Conservation (phyloP, 169 alveolate species). For the Cryptosporidium viatorum region DNA sequence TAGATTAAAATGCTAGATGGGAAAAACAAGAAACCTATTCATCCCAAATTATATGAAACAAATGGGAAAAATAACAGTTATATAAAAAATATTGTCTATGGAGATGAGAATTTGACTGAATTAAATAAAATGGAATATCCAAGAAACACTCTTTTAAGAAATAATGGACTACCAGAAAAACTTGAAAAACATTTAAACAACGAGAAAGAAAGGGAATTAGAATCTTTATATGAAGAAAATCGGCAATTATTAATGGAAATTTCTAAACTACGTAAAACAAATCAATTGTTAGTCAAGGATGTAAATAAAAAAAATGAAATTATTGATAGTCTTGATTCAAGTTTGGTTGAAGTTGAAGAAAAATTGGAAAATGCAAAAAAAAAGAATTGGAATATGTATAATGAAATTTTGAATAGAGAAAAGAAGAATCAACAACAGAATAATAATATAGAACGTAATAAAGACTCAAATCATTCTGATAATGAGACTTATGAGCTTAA, state of each 20-base stretch:
- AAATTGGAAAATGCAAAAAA: slow-evolving; percentile 44
- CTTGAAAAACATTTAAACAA: slow-evolving; percentile 47
- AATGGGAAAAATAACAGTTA: neutral
- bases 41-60: slow-evolving; percentile 4
- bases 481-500: neutral
- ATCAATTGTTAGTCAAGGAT: slow-evolving; percentile 59
- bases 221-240: slow-evolving; percentile 55
- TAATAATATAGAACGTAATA: neutral
- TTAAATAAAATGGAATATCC: slow-evolving; percentile 15
- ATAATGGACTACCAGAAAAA: slow-evolving; percentile 52
- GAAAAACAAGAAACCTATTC: neutral
- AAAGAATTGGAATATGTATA: slow-evolving; percentile 61
- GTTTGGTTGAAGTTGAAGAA: slow-evolving; percentile 59
- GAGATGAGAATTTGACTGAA: slow-evolving; percentile 1
- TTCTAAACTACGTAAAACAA: slow-evolving; percentile 52
- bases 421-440: neutral
- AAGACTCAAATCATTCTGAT: neutral
- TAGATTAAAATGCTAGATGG: slow-evolving; percentile 9
- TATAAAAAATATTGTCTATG: slow-evolving; percentile 2
- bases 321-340: slow-evolving; percentile 59
- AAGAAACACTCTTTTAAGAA: slow-evolving; percentile 13
- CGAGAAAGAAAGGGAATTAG: slow-evolving; percentile 66
- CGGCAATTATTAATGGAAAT: slow-evolving; percentile 47
- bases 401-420: slow-evolving; percentile 56
- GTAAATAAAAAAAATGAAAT: slow-evolving; percentile 59